Percentiles rank a stretch among this genome's conserved stretches.
These are phyloP conservation scores for Parietichytrium sp. DNA, from an alignment of 108 stramenopile species.

Conservation along the genomic window DNA sequence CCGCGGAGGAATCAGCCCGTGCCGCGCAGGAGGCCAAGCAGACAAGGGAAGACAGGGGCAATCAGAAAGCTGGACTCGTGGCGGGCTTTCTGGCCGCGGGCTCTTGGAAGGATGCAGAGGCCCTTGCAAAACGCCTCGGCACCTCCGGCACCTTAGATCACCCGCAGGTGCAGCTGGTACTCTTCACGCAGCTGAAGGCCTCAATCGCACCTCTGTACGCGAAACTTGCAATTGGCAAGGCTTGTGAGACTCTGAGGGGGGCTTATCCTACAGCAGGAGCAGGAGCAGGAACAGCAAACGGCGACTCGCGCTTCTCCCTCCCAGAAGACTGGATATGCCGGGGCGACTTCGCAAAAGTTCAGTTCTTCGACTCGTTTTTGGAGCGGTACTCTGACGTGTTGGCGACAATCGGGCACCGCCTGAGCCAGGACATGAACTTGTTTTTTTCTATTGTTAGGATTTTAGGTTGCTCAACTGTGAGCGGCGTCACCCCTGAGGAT, in stretches of 20 bases:
- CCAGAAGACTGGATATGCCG: too few species aligned
- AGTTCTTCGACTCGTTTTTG: not conserved
- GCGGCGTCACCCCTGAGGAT: too few species aligned
- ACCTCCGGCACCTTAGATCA: not conserved
- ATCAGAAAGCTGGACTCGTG: constrained; percentile 11
- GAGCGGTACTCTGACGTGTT: not conserved
- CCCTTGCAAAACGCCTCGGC: not conserved
- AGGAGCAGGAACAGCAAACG: too few species aligned
- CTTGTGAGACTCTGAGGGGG: too few species aligned
- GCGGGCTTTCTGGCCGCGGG: constrained; percentile 19
- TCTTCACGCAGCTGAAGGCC: constrained; percentile 5
- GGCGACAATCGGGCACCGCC: not conserved
- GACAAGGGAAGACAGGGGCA: not conserved
- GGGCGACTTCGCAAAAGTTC: not conserved
- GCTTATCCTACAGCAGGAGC: too few species aligned
- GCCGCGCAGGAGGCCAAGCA: not conserved
- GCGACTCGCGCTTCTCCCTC: too few species aligned
- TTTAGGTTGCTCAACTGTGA: too few species aligned
- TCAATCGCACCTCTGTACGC: constrained; percentile 7
- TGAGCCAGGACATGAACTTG: not conserved
- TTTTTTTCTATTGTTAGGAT: not conserved
- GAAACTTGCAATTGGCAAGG: too few species aligned
- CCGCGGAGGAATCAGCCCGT: not conserved
- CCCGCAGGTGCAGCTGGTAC: not conserved
- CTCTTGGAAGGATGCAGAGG: not conserved